A percentile compares a stretch with the other conserved stretches of the same genome.
phyloP scores from a whole-genome alignment of 495 filamentous ascomycete genomes.

The Xylaria longipes region DNA sequence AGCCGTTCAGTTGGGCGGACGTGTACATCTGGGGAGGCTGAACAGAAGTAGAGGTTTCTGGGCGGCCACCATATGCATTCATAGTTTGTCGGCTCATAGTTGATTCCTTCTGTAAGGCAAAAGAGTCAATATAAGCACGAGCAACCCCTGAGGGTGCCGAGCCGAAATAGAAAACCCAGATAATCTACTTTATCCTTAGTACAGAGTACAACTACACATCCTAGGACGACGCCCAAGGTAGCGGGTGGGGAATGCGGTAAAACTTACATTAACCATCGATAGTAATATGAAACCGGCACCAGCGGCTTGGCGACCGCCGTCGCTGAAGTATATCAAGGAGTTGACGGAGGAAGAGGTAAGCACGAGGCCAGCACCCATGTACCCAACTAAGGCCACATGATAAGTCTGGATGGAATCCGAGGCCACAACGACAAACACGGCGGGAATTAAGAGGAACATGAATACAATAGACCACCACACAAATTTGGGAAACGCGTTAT shows the following conservation, averaged over 20 bases:
- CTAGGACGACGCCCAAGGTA: background rate
- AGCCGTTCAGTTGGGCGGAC: conserved; percentile 89
- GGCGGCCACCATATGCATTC: conserved; percentile 68
- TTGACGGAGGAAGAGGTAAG: conserved; percentile 85
- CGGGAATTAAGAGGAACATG: conserved; percentile 81
- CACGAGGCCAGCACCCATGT: conserved; percentile 80
- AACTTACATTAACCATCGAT: conserved; percentile 87
- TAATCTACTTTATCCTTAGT: conserved; percentile 63
- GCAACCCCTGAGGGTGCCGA: conserved; percentile 87
- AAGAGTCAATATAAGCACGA: conserved; percentile 92
- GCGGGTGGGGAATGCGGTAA: background rate
- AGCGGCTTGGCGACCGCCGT: conserved; percentile 79
- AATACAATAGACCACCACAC: conserved; percentile 91
- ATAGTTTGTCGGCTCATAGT: conserved; percentile 71
- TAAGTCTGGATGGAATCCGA: conserved; percentile 85
- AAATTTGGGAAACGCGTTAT: conserved; percentile 72
- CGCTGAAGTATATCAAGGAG: conserved; percentile 72
- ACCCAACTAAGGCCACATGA: conserved; percentile 90
- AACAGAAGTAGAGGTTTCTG: conserved; percentile 79
- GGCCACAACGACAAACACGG: conserved; percentile 78
- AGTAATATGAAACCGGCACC: conserved; percentile 95
- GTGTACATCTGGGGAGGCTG: conserved; percentile 96
- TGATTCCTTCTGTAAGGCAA: conserved; percentile 90
- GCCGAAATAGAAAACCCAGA: conserved; percentile 99
- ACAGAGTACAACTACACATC: conserved; percentile 24